Percentiles rank a stretch among this genome's conserved stretches.
phyloP scores from a whole-genome alignment of 805 yeast genomes.

The Candida ulmi region DNA sequence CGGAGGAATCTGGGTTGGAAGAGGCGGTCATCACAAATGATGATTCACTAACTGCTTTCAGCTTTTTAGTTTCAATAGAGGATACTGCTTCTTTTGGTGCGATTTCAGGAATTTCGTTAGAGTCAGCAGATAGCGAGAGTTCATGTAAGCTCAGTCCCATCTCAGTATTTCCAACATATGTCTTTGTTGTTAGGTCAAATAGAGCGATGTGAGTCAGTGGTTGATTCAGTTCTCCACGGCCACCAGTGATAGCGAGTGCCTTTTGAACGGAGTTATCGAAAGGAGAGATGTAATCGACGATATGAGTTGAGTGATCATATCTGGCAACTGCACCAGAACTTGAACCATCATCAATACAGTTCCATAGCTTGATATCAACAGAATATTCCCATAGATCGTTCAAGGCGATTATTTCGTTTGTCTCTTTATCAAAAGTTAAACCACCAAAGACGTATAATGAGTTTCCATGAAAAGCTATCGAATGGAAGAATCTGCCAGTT shows the following conservation, averaged over 20 bases:
- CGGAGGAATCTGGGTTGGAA: constrained; percentile 2
- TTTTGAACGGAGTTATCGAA: constrained; percentile 34
- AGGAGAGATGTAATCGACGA: constrained; percentile 32
- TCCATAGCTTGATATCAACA: constrained; percentile 48
- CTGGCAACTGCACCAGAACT: constrained; percentile 33
- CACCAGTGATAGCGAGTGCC: constrained; percentile 52
- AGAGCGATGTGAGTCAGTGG: constrained; percentile 27
- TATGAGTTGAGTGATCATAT: constrained; percentile 47
- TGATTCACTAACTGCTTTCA: constrained; percentile 13
- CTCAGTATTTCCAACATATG: constrained; percentile 15
- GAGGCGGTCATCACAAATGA: constrained; percentile 17
- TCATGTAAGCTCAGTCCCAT: constrained; percentile 20
- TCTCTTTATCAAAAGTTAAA: constrained; percentile 33
- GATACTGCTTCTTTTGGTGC: constrained; percentile 11
- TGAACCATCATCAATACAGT: constrained; percentile 40
- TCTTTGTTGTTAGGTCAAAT: constrained; percentile 39
- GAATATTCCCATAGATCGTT: constrained; percentile 71
- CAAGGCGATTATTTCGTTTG: constrained; percentile 36
- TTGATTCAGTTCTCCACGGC: constrained; percentile 33
- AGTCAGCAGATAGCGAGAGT: constrained; percentile 5
- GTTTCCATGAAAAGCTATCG: constrained; percentile 45
- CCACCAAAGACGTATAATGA: constrained; percentile 65
- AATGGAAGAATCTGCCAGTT: constrained; percentile 47
- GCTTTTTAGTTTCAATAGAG: constrained; percentile 1
- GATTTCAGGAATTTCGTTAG: constrained; percentile 5